Base-by-base conservation (phyloP, 2,329 filamentous ascomycete species). In the Aspergillus felis region DNA sequence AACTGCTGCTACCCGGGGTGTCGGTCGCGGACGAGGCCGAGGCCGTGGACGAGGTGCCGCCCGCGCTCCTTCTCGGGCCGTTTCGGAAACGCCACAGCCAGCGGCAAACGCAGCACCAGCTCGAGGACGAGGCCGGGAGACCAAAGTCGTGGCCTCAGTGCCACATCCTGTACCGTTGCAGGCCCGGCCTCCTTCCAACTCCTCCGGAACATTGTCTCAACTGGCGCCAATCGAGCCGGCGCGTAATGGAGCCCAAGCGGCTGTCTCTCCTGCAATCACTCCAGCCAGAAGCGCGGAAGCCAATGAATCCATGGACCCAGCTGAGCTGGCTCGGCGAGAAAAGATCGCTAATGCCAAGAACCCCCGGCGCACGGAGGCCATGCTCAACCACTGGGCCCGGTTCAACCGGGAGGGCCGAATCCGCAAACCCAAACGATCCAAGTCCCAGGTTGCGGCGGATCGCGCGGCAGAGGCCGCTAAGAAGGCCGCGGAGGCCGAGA, bases 291-390 rank as follows among this genome's bases (percentile, higher is more conserved):
- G 61, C 38, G 57, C 61, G 35, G 58, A 59, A 22, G 64, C 61
- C n/a, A 51, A 57, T 12, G 69, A 70, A 22, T 57, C 64, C 12
- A 49, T 72, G 25, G 68, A 69, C 41, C 57, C 66, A 14, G 60
- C 60, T 2, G 73, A 75, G 48, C 60, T 71, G 29, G 70, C 69
- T 20, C 70, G 72, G 50, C 72, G 67, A 20, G 64, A 72, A 51
- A 76, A 76, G 59, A 76, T 78, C 47, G 66, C 68, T 47, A 74
- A 76, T 54, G 77, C 75, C 22, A 77, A 77, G 63, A 77, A 78
- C 51, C 75, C 75, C 4, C 76, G 75, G 57, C 69, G 75, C 28
- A 78, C 75, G 8, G 74, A 76, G 61, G 75, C 75, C 47, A 78
- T 78, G 75, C 69, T 78, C 27, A 73, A 77, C 57, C 75, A 78